Evolutionary conservation across 2,329 filamentous ascomycete genomes (phyloP).

Genomic region (Pseudogymnoascus sp.): DNA sequence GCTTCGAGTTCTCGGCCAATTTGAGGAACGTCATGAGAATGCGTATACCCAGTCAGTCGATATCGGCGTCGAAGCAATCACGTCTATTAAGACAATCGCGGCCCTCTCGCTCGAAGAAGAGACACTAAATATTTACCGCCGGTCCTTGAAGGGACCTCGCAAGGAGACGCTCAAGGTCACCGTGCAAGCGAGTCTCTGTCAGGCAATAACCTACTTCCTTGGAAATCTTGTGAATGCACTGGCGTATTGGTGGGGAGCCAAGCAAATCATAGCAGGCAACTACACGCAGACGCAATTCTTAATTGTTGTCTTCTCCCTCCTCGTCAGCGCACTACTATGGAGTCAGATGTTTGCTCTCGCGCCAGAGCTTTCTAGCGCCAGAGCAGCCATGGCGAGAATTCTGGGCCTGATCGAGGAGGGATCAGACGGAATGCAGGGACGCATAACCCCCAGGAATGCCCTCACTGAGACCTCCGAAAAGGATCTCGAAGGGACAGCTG

Average conservation of each 20-base stretch:
- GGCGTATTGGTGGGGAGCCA: constrained; percentile 73
- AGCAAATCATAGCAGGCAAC: constrained; percentile 57
- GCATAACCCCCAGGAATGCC: constrained; percentile 6
- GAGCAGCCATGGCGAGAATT: constrained; percentile 52
- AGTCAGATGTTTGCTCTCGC: constrained; percentile 68
- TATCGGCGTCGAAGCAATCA: constrained; percentile 59
- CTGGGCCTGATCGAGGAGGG: constrained; percentile 43
- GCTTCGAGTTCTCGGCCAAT: constrained; percentile 53
- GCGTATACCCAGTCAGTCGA: constrained; percentile 57
- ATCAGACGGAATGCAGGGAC: constrained; percentile 23
- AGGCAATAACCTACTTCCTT: constrained; percentile 51
- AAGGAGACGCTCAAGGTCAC: constrained; percentile 45
- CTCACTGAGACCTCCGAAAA: constrained; percentile 9
- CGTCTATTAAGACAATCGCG: constrained; percentile 56
- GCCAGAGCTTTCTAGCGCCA: constrained; percentile 62
- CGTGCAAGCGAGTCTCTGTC: constrained; percentile 49
- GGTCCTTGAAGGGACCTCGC: constrained; percentile 44
- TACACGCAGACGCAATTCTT: constrained; percentile 63
- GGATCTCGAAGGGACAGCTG: constrained; percentile 36
- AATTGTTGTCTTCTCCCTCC: constrained; percentile 62
- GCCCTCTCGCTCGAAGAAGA: constrained; percentile 49
- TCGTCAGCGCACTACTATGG: constrained; percentile 66
- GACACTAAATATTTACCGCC: constrained; percentile 46
- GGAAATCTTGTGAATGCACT: constrained; percentile 65
- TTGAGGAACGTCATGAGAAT: constrained; percentile 55